These are phyloP conservation scores for Endocalyx cinctus DNA, from an alignment of 2,329 filamentous ascomycete species.

Conservation along the genomic window DNA sequence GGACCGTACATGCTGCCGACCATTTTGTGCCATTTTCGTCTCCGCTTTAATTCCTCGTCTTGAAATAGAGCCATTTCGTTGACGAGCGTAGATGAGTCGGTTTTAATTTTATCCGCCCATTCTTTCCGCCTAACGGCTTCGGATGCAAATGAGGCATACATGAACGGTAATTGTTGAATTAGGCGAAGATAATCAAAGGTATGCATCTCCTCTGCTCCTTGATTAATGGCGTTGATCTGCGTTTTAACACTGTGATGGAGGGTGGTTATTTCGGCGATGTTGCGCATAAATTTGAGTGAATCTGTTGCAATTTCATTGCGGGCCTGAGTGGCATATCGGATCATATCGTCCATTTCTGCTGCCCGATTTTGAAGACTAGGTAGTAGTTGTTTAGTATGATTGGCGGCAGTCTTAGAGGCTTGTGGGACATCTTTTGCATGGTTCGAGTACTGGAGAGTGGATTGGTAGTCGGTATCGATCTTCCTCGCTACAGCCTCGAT, in stretches of 20 bases:
- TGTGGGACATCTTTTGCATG: constrained; percentile 57
- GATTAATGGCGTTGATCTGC: constrained; percentile 66
- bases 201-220: constrained; percentile 70
- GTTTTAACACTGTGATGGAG: constrained; percentile 67
- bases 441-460: constrained; percentile 64
- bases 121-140: constrained; percentile 83
- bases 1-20: constrained; percentile 70
- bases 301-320: constrained; percentile 64
- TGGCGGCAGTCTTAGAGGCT: constrained; percentile 59
- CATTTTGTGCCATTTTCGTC: constrained; percentile 85
- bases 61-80: constrained; percentile 91
- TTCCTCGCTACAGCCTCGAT: constrained; percentile 83
- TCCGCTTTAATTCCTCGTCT: constrained; percentile 84
- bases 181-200: constrained; percentile 77
- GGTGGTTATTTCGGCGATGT: constrained; percentile 74
- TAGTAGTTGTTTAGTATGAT: constrained; percentile 58
- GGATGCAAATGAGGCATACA: constrained; percentile 84
- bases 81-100: constrained; percentile 79
- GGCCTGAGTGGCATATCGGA: constrained; percentile 55
- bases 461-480: constrained; percentile 79
- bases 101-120: constrained; percentile 87
- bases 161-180: constrained; percentile 77
- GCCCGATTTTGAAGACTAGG: constrained; percentile 53
- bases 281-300: constrained; percentile 72
- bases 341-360: constrained; percentile 57